A percentile compares a stretch with the other conserved stretches of the same genome.
Evolutionary conservation across 2,329 filamentous ascomycete genomes (phyloP).

Genomic region (Clonostachys solani): DNA sequence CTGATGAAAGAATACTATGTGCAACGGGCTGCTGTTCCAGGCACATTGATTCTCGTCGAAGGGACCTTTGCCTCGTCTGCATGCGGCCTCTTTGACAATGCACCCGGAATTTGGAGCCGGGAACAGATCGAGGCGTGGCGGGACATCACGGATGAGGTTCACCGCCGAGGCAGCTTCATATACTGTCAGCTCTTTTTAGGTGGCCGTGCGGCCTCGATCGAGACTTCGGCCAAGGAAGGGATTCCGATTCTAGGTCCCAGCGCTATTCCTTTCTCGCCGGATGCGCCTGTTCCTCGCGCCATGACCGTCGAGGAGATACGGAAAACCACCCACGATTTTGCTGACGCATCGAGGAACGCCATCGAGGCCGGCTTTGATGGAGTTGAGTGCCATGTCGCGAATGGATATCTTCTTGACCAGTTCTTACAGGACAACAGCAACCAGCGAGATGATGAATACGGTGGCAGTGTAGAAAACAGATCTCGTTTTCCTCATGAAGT

Average conservation of each 20-base stretch:
- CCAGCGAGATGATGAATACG: conserved; percentile 48
- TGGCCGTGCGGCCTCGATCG: conserved; percentile 45
- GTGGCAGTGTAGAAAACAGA: conserved; percentile 43
- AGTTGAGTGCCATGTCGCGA: conserved; percentile 40
- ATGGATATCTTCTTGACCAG: conserved; percentile 54
- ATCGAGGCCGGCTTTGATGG: conserved; percentile 45
- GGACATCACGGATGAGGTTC: conserved; percentile 57
- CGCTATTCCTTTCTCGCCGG: conserved; percentile 31
- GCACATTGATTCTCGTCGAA: conserved; percentile 37
- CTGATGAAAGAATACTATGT: conserved; percentile 40
- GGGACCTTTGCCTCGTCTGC: conserved; percentile 34
- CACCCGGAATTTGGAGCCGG: conserved; percentile 54
- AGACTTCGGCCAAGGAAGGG: conserved; percentile 16
- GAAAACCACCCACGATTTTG: conserved; percentile 52
- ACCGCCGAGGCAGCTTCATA: conserved; percentile 56
- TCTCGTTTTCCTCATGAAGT: conserved; percentile 41
- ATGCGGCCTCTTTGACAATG: conserved; percentile 17
- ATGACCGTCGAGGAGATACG: conserved; percentile 65
- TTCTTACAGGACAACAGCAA: conserved; percentile 50
- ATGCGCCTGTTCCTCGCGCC: conserved; percentile 49
- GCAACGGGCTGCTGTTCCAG: conserved; percentile 34
- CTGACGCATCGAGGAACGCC: conserved; percentile 46
- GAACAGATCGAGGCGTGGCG: conserved; percentile 58
- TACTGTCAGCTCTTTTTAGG: conserved; percentile 59
- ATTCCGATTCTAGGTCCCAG: conserved; percentile 17